Percentiles rank a stretch among this genome's conserved stretches.
These are phyloP conservation scores for Monilinia laxa DNA, from an alignment of 2,329 filamentous ascomycete genomes.

Conservation along the genomic window DNA sequence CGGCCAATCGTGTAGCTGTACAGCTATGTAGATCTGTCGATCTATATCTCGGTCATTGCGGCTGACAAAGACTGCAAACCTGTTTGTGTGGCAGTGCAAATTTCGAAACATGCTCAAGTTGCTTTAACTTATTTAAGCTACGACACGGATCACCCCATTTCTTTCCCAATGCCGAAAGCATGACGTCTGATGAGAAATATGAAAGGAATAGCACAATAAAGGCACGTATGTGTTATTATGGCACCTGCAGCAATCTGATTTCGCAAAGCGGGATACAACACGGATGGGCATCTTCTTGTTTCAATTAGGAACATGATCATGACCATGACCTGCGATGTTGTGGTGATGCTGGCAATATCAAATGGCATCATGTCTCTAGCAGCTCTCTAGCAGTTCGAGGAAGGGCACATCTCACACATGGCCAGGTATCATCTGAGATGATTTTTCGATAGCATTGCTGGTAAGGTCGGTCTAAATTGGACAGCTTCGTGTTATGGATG, in stretches of 20 bases:
- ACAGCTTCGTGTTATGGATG: neutral
- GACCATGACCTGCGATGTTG: neutral
- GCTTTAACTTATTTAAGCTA: neutral
- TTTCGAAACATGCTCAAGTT: neutral
- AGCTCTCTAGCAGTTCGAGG: no score
- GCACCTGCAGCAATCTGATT: neutral
- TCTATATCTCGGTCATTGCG: neutral
- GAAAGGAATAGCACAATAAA: neutral
- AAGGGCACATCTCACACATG: no score
- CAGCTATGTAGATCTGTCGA: neutral
- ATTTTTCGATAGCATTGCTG: neutral
- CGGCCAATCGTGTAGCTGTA: neutral
- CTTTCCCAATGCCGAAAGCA: neutral
- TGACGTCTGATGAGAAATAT: neutral
- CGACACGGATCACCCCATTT: neutral
- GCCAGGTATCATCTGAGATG: neutral
- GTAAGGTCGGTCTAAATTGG: neutral
- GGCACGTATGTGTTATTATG: neutral
- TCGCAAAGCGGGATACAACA: neutral
- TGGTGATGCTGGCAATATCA: neutral
- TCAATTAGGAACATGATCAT: neutral
- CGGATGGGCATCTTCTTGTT: neutral
- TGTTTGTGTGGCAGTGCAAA: conserved; percentile 11
- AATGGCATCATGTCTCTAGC: neutral
- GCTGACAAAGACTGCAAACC: neutral